Percentiles rank a stretch among this genome's conserved stretches.
These are phyloP conservation scores for Fusarium multiceps DNA, from an alignment of 2,329 filamentous ascomycete genomes.

Conservation along the genomic window DNA sequence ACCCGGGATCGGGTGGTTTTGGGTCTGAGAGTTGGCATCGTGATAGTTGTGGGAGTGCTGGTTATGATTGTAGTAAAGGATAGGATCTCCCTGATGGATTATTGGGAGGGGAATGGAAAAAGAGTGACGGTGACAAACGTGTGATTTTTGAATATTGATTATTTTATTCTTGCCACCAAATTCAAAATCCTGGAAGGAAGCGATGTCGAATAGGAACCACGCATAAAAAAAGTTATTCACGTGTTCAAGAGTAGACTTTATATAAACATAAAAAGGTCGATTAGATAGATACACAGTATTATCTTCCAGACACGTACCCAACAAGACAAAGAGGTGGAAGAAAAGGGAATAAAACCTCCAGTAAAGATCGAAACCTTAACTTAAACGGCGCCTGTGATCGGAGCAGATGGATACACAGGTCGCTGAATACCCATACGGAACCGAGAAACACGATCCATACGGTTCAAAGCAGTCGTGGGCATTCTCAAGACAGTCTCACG, in stretches of 20 bases:
- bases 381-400: constrained; percentile 25
- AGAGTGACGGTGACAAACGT: not conserved
- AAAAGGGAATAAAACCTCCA: not conserved
- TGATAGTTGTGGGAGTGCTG: not conserved
- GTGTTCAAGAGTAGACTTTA: not conserved
- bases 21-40: not conserved
- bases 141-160: not conserved
- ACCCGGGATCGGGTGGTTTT: not conserved
- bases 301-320: not conserved
- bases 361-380: not conserved
- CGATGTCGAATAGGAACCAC: not conserved
- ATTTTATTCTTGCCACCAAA: not conserved
- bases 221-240: not conserved
- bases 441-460: constrained; percentile 43
- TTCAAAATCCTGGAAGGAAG: not conserved
- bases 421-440: constrained; percentile 45
- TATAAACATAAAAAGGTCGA: not conserved
- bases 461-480: constrained; percentile 40
- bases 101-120: not conserved
- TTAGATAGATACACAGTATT: not conserved
- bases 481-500: constrained; percentile 44
- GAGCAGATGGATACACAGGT: constrained; percentile 33
- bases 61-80: not conserved
- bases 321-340: no score
- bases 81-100: not conserved